These are phyloP conservation scores for Aphanomyces euteiches DNA, from an alignment of 352 stramenopile species.

Conservation along the genomic window DNA sequence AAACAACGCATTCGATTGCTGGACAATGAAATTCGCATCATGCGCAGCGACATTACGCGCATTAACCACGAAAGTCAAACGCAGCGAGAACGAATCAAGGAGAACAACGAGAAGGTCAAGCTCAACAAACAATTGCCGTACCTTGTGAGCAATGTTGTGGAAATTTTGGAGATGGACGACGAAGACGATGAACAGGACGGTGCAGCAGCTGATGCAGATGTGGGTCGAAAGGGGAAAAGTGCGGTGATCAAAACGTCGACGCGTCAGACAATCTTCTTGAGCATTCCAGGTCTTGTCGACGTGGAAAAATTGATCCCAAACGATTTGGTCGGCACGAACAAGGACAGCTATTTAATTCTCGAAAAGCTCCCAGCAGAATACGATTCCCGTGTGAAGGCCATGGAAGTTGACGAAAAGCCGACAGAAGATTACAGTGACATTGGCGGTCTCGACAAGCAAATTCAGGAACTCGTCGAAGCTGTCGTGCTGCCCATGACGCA, in stretches of 20 bases:
- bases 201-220: slow-evolving; percentile 90
- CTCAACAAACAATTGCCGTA: slow-evolving; percentile 99
- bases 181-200: slow-evolving; percentile 95
- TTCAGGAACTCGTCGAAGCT: slow-evolving; percentile 98
- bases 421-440: slow-evolving; percentile 96
- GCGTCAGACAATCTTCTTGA: slow-evolving; percentile 98
- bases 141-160: slow-evolving; percentile 98
- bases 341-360: slow-evolving; percentile 98
- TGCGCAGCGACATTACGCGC: slow-evolving; percentile 95
- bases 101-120: slow-evolving; percentile 99
- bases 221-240: slow-evolving; percentile 87
- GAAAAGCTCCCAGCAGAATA: slow-evolving; percentile 99
- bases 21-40: slow-evolving; percentile 97
- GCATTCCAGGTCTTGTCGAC: slow-evolving; percentile 96
- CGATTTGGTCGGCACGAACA: slow-evolving; percentile 98
- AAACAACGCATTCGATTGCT: slow-evolving; percentile 94
- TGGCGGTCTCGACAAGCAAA: slow-evolving; percentile 97
- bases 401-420: slow-evolving; percentile 95
- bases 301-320: slow-evolving; percentile 92
- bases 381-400: slow-evolving; percentile 97
- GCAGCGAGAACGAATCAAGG: slow-evolving; percentile 94
- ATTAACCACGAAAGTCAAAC: slow-evolving; percentile 95
- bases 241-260: slow-evolving; percentile 98
- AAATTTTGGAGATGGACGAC: slow-evolving; percentile 83
- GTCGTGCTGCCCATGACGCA: slow-evolving; percentile 98